Evolutionary conservation across 495 filamentous ascomycete genomes (phyloP).

Genomic region (Immersiella caudata): DNA sequence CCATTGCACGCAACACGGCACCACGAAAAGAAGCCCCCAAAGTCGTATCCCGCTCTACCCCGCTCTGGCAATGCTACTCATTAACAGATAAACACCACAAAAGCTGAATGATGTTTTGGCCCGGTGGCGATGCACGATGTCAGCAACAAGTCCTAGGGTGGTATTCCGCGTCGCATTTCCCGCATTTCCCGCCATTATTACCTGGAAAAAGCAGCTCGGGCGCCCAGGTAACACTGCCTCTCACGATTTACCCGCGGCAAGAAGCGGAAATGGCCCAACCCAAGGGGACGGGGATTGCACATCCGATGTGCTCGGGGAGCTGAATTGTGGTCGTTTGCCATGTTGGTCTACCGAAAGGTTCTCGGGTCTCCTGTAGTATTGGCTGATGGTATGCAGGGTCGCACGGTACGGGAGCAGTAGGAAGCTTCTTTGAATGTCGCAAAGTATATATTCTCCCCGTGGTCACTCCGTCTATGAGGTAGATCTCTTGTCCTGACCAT

Average conservation of each 20-base stretch:
- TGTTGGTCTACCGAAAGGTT: neutral
- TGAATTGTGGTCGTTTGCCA: neutral
- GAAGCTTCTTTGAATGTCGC: neutral
- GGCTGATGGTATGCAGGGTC: neutral
- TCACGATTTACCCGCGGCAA: neutral
- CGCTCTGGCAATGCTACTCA: constrained; percentile 3
- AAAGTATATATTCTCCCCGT: constrained; percentile 2
- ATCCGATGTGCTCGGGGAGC: neutral
- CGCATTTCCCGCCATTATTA: neutral
- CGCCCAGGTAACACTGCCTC: neutral
- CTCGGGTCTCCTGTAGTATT: neutral
- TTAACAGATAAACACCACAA: neutral
- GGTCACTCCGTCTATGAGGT: neutral
- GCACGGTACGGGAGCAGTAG: neutral
- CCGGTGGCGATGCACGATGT: constrained; percentile 2
- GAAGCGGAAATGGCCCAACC: neutral
- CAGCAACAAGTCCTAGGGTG: neutral
- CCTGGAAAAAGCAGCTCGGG: neutral
- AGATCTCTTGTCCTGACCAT: neutral
- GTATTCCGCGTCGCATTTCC: constrained; percentile 1
- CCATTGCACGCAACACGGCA: neutral
- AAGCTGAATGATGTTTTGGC: neutral
- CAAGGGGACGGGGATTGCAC: neutral
- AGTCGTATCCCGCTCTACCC: neutral
- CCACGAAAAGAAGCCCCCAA: neutral